Base-by-base conservation (phyloP, 2,329 filamentous ascomycete genomes). In the Ustilaginoidea virens region DNA sequence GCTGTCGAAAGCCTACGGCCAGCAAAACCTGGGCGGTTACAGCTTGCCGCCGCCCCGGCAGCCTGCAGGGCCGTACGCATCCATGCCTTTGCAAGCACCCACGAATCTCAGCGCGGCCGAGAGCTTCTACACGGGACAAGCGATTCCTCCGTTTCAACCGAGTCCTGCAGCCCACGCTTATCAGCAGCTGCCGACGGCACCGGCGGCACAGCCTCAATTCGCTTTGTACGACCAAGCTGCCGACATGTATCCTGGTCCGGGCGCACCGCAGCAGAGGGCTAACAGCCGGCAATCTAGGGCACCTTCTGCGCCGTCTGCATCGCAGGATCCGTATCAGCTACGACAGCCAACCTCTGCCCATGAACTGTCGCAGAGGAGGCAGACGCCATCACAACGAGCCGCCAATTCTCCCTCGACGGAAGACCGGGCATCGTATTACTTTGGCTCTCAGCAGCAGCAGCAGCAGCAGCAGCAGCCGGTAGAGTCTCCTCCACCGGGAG, bases 1-100 rank as follows among this genome's bases (percentile, higher is more conserved):
- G 22, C 63, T 98, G 16, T 92, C 85, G 7, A 92, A 80, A 50
- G 87, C 90, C 2, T 96, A 96, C 49, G 80, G 74, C 38, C 82
- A 92, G 44, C 80, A 87, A 43, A 74, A 56, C 24, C 58, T 83
- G 13, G 68, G 74, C 8, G 67, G 69, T 3, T 83, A 83, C 39
- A 66, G 58, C 34, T 51, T 71, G 8, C 63, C 69, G 12, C 56
- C 60, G 20, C 52, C 49, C 27, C 61, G 60, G 19, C 71, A 57
- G 42, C 53, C 68, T 7, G 51, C 69, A 5, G 68, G 63, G 29
- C 66, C 80, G 10, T 93, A 93, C 47, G 78, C 83, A 7, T 69
- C 71, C 4, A 66, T 92, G 31, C 62, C 73, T 15, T 53, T 69
- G 6, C 63, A 64, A 34, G 52, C 60, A 8, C 52, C 65, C 9